These are phyloP conservation scores for Eimeria praecox DNA, from an alignment of 169 alveolate species.

Conservation along the genomic window DNA sequence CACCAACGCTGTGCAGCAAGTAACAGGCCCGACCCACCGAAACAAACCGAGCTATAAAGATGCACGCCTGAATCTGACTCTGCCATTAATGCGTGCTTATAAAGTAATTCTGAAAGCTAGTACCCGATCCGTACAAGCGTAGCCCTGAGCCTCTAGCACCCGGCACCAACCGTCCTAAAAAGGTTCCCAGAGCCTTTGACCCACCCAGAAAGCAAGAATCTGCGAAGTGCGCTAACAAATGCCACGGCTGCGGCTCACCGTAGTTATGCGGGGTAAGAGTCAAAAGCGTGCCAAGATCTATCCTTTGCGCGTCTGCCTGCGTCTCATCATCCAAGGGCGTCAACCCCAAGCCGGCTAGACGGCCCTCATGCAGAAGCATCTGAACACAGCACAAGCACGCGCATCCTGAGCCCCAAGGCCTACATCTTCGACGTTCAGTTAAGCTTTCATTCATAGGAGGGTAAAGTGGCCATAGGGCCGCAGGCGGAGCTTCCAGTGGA, in stretches of 20 bases:
- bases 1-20: not conserved
- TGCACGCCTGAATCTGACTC: not conserved
- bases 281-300: slow-evolving; percentile 51
- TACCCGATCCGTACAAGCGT: not conserved
- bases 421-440: not conserved
- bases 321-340: slow-evolving; percentile 61
- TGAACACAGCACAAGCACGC: not conserved
- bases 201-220: not conserved
- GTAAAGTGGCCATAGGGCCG: not conserved
- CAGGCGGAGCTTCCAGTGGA: not conserved
- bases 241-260: slow-evolving; percentile 35
- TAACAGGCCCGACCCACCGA: not conserved
- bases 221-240: not conserved
- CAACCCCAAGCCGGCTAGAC: slow-evolving; percentile 57
- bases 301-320: not conserved
- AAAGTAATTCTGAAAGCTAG: not conserved
- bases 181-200: not conserved
- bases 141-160: not conserved
- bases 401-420: not conserved
- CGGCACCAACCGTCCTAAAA: not conserved
- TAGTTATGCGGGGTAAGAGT: slow-evolving; percentile 49
- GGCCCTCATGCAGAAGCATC: slow-evolving; percentile 51
- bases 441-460: not conserved
- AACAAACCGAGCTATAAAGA: not conserved
- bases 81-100: not conserved